Conservation (phyloP, 106 monocot species). For the Dioscorea dumetorum region DNA sequence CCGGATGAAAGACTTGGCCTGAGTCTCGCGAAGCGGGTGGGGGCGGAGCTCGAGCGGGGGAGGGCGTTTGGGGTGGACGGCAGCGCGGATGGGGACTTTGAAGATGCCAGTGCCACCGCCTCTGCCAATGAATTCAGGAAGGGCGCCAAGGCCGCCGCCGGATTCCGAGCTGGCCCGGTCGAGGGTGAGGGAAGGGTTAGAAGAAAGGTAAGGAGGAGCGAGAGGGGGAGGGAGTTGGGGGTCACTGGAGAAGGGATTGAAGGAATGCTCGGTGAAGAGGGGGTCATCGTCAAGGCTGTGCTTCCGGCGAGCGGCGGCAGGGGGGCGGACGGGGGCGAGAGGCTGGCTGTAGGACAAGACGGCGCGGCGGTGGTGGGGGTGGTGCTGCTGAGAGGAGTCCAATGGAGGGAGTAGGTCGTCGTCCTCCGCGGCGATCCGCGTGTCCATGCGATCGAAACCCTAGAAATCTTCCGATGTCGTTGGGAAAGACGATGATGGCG, state of each 20-base stretch:
- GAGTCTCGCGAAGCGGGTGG: slow-evolving; percentile 84
- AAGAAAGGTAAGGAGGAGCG: neutral
- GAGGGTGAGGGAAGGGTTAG: slow-evolving; percentile 21
- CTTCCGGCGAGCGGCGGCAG: slow-evolving; percentile 12
- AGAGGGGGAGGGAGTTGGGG: neutral
- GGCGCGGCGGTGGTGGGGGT: neutral
- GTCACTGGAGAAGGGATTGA: neutral
- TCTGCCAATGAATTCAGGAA: slow-evolving; percentile 75
- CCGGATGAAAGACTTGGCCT: slow-evolving; percentile 70
- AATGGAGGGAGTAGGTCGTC: neutral
- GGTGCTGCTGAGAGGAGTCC: neutral
- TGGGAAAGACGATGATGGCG: no score
- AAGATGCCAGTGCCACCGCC: slow-evolving; percentile 80
- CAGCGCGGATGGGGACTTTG: slow-evolving; percentile 53
- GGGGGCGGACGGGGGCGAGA: slow-evolving; percentile 5
- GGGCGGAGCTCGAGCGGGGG: slow-evolving; percentile 73
- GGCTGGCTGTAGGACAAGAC: slow-evolving; percentile 31
- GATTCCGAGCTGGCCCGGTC: slow-evolving; percentile 52
- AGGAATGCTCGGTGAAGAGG: neutral
- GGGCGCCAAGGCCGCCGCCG: slow-evolving; percentile 28
- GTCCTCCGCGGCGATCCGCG: no score
- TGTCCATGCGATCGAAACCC: no score
- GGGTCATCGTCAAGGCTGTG: slow-evolving; percentile 27
- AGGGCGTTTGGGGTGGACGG: slow-evolving; percentile 67
- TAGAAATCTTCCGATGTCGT: no score